Conservation (phyloP, 768 basidiomycete species). For the Hericium erinaceus region DNA sequence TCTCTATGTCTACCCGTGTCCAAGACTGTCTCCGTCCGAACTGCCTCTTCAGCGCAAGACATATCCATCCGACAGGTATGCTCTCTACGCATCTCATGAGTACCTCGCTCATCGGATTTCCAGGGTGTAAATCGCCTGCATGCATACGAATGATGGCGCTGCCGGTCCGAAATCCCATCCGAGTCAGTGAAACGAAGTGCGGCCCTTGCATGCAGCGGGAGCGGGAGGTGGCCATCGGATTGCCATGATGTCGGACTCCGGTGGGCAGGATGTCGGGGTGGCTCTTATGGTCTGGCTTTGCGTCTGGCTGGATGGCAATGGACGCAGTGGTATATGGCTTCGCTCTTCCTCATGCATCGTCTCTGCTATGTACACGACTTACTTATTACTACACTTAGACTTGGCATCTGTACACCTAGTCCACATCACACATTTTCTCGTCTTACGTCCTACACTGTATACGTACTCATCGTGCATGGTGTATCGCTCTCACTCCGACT, state of each 20-base stretch:
- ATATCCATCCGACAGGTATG: conserved; percentile 14
- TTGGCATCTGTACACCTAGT: neutral
- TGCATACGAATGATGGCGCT: conserved; percentile 17
- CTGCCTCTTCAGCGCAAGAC: conserved; percentile 18
- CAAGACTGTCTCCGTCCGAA: conserved; percentile 16
- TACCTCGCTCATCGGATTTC: neutral
- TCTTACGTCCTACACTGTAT: neutral
- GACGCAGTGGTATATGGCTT: too few species aligned
- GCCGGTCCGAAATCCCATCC: conserved; percentile 19
- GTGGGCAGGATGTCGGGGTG: neutral
- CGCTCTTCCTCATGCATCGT: too few species aligned
- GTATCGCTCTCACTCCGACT: too few species aligned
- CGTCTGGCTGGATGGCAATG: neutral
- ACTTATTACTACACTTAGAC: too few species aligned
- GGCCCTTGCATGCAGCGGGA: conserved; percentile 10
- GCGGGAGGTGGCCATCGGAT: neutral
- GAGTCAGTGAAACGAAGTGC: conserved; percentile 17
- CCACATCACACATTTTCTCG: neutral
- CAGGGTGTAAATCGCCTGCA: conserved; percentile 6
- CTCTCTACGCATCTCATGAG: neutral
- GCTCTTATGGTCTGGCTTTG: neutral
- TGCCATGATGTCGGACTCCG: neutral
- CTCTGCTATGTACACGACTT: too few species aligned
- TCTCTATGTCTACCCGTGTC: conserved; percentile 18
- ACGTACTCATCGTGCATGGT: too few species aligned